These are phyloP conservation scores for Thalassiosira profunda DNA, from an alignment of 108 stramenopile genomes.

Conservation along the genomic window DNA sequence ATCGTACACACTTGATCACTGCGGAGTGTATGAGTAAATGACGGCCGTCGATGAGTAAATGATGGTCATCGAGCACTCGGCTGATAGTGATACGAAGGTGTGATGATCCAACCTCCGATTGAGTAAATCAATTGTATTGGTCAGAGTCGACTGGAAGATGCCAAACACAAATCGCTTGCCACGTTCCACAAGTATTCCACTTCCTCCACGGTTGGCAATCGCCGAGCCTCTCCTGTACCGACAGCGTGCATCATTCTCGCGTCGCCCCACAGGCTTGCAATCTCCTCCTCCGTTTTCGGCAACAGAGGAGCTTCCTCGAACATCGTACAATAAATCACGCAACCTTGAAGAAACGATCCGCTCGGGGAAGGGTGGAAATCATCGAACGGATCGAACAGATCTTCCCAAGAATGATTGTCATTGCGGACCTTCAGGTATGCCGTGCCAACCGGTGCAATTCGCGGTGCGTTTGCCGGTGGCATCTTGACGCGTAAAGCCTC, in stretches of 20 bases:
- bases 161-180: constrained; percentile 20
- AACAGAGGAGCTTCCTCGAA: constrained; percentile 29
- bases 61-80: too few species aligned
- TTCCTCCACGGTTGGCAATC: constrained; percentile 59
- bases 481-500: constrained; percentile 10
- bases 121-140: too few species aligned
- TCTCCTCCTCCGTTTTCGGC: constrained; percentile 25
- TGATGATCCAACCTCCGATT: too few species aligned
- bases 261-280: constrained; percentile 35
- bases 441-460: constrained; percentile 70
- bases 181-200: constrained; percentile 45
- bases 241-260: constrained; percentile 42
- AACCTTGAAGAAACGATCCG: constrained; percentile 75
- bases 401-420: constrained; percentile 46
- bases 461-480: not conserved
- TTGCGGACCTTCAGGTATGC: constrained; percentile 55
- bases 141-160: too few species aligned
- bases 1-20: too few species aligned
- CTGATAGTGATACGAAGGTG: too few species aligned
- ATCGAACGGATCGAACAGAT: constrained; percentile 63
- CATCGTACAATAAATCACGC: constrained; percentile 65
- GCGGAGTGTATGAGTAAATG: too few species aligned
- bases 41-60: too few species aligned
- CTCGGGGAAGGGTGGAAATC: constrained; percentile 80
- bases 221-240: constrained; percentile 31